Evolutionary conservation across 495 filamentous ascomycete species (phyloP), one percentile per base, ranked within the genome.

Genomic region (Trichodelitschia bisporula): DNA sequence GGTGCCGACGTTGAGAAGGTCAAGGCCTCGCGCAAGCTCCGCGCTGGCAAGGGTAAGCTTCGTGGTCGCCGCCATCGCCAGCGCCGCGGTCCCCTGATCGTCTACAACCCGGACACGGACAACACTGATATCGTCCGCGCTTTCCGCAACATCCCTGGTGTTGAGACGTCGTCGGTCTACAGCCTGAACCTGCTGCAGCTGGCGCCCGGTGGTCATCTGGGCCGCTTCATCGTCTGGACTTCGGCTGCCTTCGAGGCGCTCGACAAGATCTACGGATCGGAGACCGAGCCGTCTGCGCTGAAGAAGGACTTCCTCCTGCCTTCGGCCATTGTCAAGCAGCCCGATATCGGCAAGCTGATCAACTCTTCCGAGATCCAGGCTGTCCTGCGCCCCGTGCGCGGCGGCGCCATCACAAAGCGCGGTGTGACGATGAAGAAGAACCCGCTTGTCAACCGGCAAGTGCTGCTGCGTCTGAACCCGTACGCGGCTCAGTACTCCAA

Each of bases 301-400:
- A 97, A 97, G 78, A 84, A 80, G 63, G 84, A 93, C 68, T 97
- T 82, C 74, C 69, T 86, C 42, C 70, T 97, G 39, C 86, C 86
- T 32, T 74, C 72, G 40, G 76, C 76, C 58, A 41, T 84, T 38
- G 74, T 97, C 44, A 57, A 70, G 45, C 82, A 97, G 61, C 69
- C 89, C 44, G 86, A 97, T 44, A 66, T 97, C 46, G 64, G 66
- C 61, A 84, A 84, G 54, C 67, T 97, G 40, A 97, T 97, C 70
- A 97, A 97, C 76, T 83, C 73, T 45, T 79, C 78, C 44, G 86
- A 97, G 66, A 74, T 95, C 53, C 86, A 97, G 69, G 72, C 68
- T 53, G 82, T 93, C 30, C 66, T 95, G 38, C 66, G 73, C 31
- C 74, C 71, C 23, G 78, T 80, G 45, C 82, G 77, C 65, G 89